A percentile compares a stretch with the other conserved stretches of the same genome.
phyloP scores from a whole-genome alignment of 177 flowering plant genomes.

The Vitis hybrid region DNA sequence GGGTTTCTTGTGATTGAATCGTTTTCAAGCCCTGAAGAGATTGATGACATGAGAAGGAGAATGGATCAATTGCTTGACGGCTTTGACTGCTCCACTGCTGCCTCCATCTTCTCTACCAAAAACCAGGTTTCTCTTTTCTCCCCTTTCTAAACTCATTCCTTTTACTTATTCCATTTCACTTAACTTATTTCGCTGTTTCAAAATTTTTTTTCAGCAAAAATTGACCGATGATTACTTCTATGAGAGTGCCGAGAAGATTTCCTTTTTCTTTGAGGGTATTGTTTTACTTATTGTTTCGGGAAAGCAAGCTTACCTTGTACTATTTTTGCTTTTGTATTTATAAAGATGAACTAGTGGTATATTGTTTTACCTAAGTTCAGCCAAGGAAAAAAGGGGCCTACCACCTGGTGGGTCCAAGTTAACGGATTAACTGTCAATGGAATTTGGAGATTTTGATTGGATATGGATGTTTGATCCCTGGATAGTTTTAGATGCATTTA shows the following conservation, averaged over 20 bases:
- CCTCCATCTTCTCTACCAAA: constrained; percentile 81
- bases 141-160: background rate
- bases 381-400: too few relatives aligned
- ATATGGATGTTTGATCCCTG: too few relatives aligned
- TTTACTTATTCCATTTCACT: background rate
- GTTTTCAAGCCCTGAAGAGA: constrained; percentile 61
- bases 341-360: too few relatives aligned
- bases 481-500: too few relatives aligned
- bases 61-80: constrained; percentile 66
- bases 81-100: constrained; percentile 55
- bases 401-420: too few relatives aligned
- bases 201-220: constrained; percentile 35
- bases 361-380: too few relatives aligned
- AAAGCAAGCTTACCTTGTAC: background rate
- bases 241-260: constrained; percentile 86
- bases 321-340: background rate
- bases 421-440: too few relatives aligned
- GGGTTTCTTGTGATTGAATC: constrained; percentile 80
- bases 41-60: constrained; percentile 56
- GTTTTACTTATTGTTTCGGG: background rate
- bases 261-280: constrained; percentile 95
- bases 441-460: too few relatives aligned
- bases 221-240: constrained; percentile 73
- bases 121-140: constrained; percentile 55
- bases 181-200: background rate